Base-by-base conservation (phyloP, 2,329 filamentous ascomycete genomes). In the Diplocarpon rosae region DNA sequence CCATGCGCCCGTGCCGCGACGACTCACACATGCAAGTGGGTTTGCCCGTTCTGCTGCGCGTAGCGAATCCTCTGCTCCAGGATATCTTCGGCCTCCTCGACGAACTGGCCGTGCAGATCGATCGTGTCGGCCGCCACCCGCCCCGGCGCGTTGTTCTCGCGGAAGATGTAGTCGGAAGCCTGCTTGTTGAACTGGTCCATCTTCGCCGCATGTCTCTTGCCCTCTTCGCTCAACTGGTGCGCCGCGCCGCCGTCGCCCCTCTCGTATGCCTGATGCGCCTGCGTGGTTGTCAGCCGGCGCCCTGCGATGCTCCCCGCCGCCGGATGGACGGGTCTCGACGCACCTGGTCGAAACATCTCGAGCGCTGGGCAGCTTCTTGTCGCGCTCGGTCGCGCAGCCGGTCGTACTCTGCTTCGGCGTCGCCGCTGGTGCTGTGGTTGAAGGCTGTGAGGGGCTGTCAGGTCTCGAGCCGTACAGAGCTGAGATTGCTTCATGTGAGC, bases 31-130 rank as follows among this genome's bases (percentile, higher is more conserved):
- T 95, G 88, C 45, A 98, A 69, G 66, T 95, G 86, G 15, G 70
- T 77, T 67, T 94, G 83, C 0, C 85, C 85, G 30, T 77, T 73
- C 42, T 73, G 64, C 61, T 78, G 77, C 47, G 88, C 88, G 54
- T 85, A 80, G 54, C 78, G 76, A 59, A 98, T 94, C 54, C 92
- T 75, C 65, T 85, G 73, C 67, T 90, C 85, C 16, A 96, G 70
- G 46, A 95, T 92, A 52, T 86, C 77, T 69, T 95, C 88, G 5
- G 92, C 92, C 69, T 96, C 92, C 62, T 95, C 86, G 47, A 95
- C 89, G 59, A 83, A 95, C 61, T 93, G 84, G 2, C 92, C 92
- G 64, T 98, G 92, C 38, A 98, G 72, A 66, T 98, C 92, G 56
- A 98, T 89, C 8, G 84, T 87, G 65, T 96, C 90, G 33, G 71